A percentile compares a stretch with the other conserved stretches of the same genome.
Conservation (phyloP, 2,329 filamentous ascomycete genomes). For the Eurotiales sp. region DNA sequence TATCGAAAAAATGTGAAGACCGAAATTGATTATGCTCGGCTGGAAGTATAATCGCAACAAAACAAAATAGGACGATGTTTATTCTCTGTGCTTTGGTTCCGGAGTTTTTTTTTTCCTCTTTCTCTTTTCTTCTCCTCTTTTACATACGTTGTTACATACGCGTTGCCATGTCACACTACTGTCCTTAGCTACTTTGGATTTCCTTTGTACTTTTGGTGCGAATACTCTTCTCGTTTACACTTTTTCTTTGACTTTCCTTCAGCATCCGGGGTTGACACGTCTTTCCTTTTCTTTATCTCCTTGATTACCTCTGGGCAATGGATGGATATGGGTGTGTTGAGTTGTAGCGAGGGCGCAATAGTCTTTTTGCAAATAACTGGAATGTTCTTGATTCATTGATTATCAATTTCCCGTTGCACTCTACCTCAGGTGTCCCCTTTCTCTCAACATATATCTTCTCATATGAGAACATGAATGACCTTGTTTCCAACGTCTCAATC, state of each 20-base stretch:
- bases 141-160: too few relatives aligned
- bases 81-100: constrained; percentile 3
- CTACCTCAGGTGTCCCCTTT: too few relatives aligned
- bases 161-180: constrained; percentile 3
- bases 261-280: not conserved
- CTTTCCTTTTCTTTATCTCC: not conserved
- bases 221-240: not conserved
- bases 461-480: too few relatives aligned
- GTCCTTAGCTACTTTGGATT: not conserved
- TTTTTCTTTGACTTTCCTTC: not conserved
- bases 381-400: not conserved
- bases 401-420: not conserved
- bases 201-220: not conserved
- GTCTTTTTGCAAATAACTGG: not conserved
- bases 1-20: not conserved
- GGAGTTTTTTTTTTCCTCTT: constrained; percentile 8
- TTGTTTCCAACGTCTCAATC: not conserved
- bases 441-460: too few relatives aligned
- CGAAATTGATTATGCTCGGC: not conserved
- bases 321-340: not conserved
- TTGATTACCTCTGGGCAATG: not conserved
- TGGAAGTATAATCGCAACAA: not conserved
- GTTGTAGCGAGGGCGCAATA: not conserved
- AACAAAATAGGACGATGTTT: not conserved
- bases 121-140: too few relatives aligned